Evolutionary conservation across 768 basidiomycete species (phyloP).

Genomic region (Mycena sanguinolenta): DNA sequence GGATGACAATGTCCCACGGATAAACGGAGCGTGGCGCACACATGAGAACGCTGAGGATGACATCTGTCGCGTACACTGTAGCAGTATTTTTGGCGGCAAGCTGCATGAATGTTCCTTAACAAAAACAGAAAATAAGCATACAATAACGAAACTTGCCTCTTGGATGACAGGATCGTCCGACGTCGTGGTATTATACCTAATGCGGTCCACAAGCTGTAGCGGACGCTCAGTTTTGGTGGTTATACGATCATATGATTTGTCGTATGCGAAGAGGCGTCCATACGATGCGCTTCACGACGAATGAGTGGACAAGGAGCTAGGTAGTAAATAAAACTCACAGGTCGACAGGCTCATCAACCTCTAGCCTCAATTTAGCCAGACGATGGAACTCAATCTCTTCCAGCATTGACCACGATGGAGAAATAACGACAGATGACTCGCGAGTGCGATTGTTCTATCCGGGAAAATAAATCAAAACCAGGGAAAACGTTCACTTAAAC

Average conservation of each 20-base stretch:
- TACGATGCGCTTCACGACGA: conserved; percentile 74
- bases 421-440: conserved; percentile 94
- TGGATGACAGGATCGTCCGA: conserved; percentile 98
- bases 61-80: conserved; percentile 93
- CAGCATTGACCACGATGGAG: conserved; percentile 92
- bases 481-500: neutral
- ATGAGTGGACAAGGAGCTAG: conserved; percentile 15
- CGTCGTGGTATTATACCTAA: conserved; percentile 97
- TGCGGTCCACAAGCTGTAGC: conserved; percentile 92
- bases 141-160: conserved; percentile 64
- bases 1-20: conserved; percentile 98
- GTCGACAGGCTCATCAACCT: conserved; percentile 92
- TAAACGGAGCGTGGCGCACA: conserved; percentile 95
- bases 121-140: conserved; percentile 12
- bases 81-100: conserved; percentile 86
- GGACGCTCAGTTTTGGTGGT: conserved; percentile 94
- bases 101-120: conserved; percentile 54
- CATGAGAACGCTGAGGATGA: conserved; percentile 96
- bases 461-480: conserved; percentile 21
- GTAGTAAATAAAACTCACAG: conserved; percentile 66
- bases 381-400: conserved; percentile 98
- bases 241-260: conserved; percentile 95
- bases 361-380: conserved; percentile 90
- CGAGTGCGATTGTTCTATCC: conserved; percentile 82
- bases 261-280: conserved; percentile 92